These are phyloP conservation scores for Candida maltosa DNA, from an alignment of 805 yeast species.

Conservation along the genomic window DNA sequence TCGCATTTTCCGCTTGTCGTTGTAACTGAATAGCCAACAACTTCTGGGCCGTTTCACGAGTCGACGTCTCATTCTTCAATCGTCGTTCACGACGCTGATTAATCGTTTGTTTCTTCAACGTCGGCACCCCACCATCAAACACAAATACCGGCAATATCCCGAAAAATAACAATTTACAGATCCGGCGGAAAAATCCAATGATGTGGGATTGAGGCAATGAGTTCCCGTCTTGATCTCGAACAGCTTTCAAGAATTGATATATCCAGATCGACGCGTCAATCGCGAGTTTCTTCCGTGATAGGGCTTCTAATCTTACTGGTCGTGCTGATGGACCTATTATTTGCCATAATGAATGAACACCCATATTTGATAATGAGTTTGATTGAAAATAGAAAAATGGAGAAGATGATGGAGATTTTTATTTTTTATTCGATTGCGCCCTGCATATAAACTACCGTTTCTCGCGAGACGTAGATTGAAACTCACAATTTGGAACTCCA, in stretches of 20 bases:
- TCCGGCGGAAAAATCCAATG: constrained; percentile 92
- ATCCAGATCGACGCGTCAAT: constrained; percentile 99
- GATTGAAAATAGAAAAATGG: neutral
- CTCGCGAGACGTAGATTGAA: too few species aligned
- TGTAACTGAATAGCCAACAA: constrained; percentile 79
- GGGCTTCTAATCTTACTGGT: constrained; percentile 85
- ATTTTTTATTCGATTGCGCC: too few species aligned
- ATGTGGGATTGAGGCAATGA: constrained; percentile 78
- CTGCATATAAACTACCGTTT: too few species aligned
- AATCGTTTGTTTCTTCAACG: constrained; percentile 75
- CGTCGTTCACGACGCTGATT: constrained; percentile 67
- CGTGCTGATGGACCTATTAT: constrained; percentile 84
- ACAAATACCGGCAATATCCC: constrained; percentile 90
- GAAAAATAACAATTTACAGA: constrained; percentile 82
- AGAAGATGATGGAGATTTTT: neutral
- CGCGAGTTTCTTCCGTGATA: constrained; percentile 76
- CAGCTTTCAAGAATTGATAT: constrained; percentile 93
- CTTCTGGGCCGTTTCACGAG: constrained; percentile 73
- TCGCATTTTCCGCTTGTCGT: constrained; percentile 37
- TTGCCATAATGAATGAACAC: constrained; percentile 94
- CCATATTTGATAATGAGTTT: constrained; percentile 50
- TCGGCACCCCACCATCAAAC: constrained; percentile 94
- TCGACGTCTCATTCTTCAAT: constrained; percentile 68
- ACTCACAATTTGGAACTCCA: too few species aligned
- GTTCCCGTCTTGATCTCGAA: constrained; percentile 81